Percentiles rank a stretch among this genome's conserved stretches.
phyloP scores from a whole-genome alignment of 2,329 filamentous ascomycete genomes.

The Aspergillus brasiliensis region DNA sequence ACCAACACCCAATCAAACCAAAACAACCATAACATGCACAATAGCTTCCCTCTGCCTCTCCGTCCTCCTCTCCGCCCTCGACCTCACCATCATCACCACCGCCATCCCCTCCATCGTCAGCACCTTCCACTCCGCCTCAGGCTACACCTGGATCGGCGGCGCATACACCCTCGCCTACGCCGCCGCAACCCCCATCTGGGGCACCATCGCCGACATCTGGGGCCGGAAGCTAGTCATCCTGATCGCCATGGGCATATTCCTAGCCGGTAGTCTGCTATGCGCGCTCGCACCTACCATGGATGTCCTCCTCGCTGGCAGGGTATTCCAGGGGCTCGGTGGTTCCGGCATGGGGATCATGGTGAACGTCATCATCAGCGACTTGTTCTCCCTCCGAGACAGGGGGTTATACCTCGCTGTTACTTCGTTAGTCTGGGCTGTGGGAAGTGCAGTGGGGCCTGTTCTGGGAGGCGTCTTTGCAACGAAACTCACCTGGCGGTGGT shows the following conservation, averaged over 20 bases:
- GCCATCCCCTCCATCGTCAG: conserved; percentile 5
- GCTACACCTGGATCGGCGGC: conserved; percentile 13
- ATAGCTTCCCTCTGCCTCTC: neutral
- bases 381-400: conserved; percentile 54
- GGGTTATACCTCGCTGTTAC: conserved; percentile 53
- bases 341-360: conserved; percentile 56
- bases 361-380: conserved; percentile 55
- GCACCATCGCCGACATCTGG: conserved; percentile 8
- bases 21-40: too few species aligned
- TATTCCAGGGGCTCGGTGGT: conserved; percentile 56
- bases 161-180: conserved; percentile 4
- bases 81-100: conserved; percentile 12
- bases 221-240: conserved; percentile 3
- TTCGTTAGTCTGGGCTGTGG: conserved; percentile 57
- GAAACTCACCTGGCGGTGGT: conserved; percentile 52
- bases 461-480: conserved; percentile 53
- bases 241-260: conserved; percentile 50
- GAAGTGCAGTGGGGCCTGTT: conserved; percentile 55
- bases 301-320: conserved; percentile 57
- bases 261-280: conserved; percentile 52
- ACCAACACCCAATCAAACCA: too few species aligned
- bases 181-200: conserved; percentile 5
- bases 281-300: conserved; percentile 48
- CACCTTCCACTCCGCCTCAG: conserved; percentile 2
- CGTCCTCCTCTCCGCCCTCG: conserved; percentile 24